Conservation (phyloP, 75 land plant species). For the Picea glauca region DNA sequence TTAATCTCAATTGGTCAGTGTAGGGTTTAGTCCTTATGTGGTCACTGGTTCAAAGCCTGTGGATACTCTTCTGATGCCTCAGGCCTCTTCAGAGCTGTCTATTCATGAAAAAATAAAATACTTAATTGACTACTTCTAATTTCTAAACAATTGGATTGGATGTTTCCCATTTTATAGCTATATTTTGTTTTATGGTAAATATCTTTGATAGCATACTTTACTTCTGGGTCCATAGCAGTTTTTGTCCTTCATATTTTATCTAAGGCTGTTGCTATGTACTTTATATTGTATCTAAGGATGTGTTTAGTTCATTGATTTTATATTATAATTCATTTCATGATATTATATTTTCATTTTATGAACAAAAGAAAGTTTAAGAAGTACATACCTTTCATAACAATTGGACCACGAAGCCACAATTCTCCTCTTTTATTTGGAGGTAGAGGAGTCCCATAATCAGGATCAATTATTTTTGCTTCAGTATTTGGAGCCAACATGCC, state of each 20-base stretch:
- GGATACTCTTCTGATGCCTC: too few relatives aligned
- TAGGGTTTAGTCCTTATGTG: too few relatives aligned
- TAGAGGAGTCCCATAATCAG: constrained; percentile 44
- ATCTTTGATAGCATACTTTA: background rate
- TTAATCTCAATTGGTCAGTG: too few relatives aligned
- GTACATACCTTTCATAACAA: constrained; percentile 78
- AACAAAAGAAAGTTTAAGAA: background rate
- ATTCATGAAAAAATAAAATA: too few relatives aligned
- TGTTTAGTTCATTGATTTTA: background rate
- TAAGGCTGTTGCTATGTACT: too few relatives aligned
- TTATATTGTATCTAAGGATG: background rate
- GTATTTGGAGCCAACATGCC: constrained; percentile 67
- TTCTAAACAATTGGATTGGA: too few relatives aligned
- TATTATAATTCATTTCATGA: background rate
- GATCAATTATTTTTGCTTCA: constrained; percentile 78
- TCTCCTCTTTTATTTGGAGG: constrained; percentile 68
- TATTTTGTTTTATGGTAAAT: background rate
- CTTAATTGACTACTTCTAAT: too few relatives aligned
- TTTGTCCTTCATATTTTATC: background rate
- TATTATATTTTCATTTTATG: too few relatives aligned
- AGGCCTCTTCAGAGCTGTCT: too few relatives aligned
- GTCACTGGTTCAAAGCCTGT: too few relatives aligned
- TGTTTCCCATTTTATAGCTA: too few relatives aligned
- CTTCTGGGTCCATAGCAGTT: background rate
- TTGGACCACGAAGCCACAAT: constrained; percentile 81